Conservation (phyloP, 73 alveolate genomes). For the Strombidium stylifer region DNA sequence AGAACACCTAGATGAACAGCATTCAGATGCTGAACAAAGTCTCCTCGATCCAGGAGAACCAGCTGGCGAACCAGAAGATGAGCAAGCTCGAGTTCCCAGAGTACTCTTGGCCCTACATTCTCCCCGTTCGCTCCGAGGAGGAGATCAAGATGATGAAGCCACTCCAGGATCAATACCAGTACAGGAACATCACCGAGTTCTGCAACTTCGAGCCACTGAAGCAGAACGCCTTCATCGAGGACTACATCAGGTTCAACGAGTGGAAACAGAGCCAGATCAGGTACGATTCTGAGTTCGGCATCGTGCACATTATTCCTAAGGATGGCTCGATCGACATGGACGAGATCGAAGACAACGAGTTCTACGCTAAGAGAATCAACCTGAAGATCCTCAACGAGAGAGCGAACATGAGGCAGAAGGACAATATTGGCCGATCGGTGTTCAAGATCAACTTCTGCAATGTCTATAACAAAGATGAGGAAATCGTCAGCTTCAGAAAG, state of each 20-base stretch:
- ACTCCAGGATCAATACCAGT: slow-evolving; percentile 6
- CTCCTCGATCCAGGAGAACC: slow-evolving; percentile 1
- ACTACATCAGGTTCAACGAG: slow-evolving; percentile 19
- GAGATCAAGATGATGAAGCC: background rate
- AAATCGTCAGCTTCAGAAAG: slow-evolving; percentile 1
- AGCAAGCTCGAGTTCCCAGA: slow-evolving; percentile 12
- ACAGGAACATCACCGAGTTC: slow-evolving; percentile 28
- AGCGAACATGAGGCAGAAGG: slow-evolving; percentile 25
- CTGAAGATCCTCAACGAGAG: slow-evolving; percentile 39
- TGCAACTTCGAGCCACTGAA: slow-evolving; percentile 39
- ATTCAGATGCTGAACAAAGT: slow-evolving; percentile 29
- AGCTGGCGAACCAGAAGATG: background rate
- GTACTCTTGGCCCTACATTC: slow-evolving; percentile 1
- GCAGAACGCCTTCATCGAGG: slow-evolving; percentile 51
- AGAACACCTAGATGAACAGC: slow-evolving; percentile 9
- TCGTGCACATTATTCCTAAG: slow-evolving; percentile 9
- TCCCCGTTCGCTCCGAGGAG: slow-evolving; percentile 13
- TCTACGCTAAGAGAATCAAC: slow-evolving; percentile 18
- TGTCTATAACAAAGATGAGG: slow-evolving; percentile 3
- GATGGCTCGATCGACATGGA: slow-evolving; percentile 11
- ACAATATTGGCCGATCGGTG: no score
- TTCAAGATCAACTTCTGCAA: slow-evolving; percentile 28
- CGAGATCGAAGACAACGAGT: slow-evolving; percentile 40
- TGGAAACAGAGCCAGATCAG: slow-evolving; percentile 40
- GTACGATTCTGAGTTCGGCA: slow-evolving; percentile 42